A percentile compares a stretch with the other conserved stretches of the same genome.
Evolutionary conservation across 164 flowering plant genomes (phyloP).

Genomic region (Warburgia ugandensis): DNA sequence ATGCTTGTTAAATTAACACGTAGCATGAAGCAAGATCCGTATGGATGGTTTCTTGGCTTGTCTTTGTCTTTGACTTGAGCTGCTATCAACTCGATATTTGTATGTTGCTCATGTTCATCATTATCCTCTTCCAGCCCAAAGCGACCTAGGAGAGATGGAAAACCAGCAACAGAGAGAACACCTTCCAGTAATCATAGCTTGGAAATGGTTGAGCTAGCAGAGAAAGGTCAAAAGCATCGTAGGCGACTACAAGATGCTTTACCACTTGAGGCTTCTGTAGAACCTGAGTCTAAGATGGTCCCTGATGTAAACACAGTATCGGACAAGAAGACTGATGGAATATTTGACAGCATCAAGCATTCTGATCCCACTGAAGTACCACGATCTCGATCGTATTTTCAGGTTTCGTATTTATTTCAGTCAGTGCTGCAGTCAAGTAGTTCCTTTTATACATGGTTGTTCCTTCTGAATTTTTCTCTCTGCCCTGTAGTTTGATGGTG

Average conservation of each 20-base stretch:
- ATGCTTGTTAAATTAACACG: no score
- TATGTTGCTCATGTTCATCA: no score
- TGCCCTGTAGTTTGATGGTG: no score
- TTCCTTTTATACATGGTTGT: no score
- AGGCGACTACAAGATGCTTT: conserved; percentile 43
- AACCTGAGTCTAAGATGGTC: conserved; percentile 31
- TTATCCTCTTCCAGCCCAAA: conserved; percentile 44
- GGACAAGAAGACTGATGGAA: conserved; percentile 29
- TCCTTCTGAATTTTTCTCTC: no score
- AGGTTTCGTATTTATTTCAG: conserved; percentile 37
- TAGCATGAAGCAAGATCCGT: no score
- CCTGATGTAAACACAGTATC: conserved; percentile 25
- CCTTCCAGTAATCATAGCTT: conserved; percentile 20
- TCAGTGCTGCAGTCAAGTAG: background rate
- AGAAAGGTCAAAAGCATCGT: conserved; percentile 39
- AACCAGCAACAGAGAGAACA: conserved; percentile 47
- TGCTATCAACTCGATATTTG: no score
- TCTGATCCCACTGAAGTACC: conserved; percentile 41
- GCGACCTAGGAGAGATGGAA: conserved; percentile 72
- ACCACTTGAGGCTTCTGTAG: conserved; percentile 47
- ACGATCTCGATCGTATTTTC: conserved; percentile 47
- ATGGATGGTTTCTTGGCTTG: no score
- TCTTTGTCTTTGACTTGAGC: no score
- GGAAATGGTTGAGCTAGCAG: conserved; percentile 22
- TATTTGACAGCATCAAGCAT: conserved; percentile 22